Evolutionary conservation across 2,329 filamentous ascomycete genomes (phyloP).

Genomic region (Orbilia blumenaviensis): DNA sequence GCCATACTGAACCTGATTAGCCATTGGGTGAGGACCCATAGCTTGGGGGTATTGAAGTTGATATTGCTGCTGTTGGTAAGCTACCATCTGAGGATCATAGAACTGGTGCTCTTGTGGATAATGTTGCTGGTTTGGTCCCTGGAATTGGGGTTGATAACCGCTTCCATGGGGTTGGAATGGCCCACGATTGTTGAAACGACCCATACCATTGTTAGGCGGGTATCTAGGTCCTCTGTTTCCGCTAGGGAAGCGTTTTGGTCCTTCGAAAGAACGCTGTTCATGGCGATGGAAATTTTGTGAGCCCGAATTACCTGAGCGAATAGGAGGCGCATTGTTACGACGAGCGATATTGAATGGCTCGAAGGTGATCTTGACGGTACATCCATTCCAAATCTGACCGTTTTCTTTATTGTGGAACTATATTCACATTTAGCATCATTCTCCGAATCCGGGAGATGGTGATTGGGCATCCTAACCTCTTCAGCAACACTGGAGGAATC

Average conservation of each 20-base stretch:
- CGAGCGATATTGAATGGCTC: slow-evolving; percentile 49
- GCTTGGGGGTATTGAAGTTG: slow-evolving; percentile 26
- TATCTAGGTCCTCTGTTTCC: slow-evolving; percentile 24
- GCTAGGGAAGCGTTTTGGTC: slow-evolving; percentile 25
- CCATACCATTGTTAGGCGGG: slow-evolving; percentile 17
- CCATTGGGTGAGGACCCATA: slow-evolving; percentile 17
- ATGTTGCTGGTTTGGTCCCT: slow-evolving; percentile 8
- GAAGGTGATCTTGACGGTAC: slow-evolving; percentile 30
- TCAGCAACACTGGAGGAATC: slow-evolving; percentile 41
- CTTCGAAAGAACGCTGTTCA: slow-evolving; percentile 29
- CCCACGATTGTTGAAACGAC: slow-evolving; percentile 38
- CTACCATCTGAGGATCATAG: slow-evolving; percentile 47
- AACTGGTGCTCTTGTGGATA: slow-evolving; percentile 12
- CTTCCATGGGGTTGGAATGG: slow-evolving; percentile 23
- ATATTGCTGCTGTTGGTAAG: slow-evolving; percentile 21
- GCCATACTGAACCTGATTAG: slow-evolving; percentile 23
- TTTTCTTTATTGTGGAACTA: slow-evolving; percentile 49
- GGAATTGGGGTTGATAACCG: slow-evolving; percentile 16
- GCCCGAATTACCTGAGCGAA: slow-evolving; percentile 14
- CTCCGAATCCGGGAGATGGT: background rate
- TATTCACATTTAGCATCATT: background rate
- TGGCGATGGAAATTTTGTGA: slow-evolving; percentile 31
- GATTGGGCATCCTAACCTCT: slow-evolving; percentile 21
- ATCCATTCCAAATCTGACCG: slow-evolving; percentile 38
- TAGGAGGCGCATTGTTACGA: slow-evolving; percentile 35